These are phyloP conservation scores for Scytalidium lignicola DNA, from an alignment of 2,329 filamentous ascomycete genomes.

Conservation along the genomic window DNA sequence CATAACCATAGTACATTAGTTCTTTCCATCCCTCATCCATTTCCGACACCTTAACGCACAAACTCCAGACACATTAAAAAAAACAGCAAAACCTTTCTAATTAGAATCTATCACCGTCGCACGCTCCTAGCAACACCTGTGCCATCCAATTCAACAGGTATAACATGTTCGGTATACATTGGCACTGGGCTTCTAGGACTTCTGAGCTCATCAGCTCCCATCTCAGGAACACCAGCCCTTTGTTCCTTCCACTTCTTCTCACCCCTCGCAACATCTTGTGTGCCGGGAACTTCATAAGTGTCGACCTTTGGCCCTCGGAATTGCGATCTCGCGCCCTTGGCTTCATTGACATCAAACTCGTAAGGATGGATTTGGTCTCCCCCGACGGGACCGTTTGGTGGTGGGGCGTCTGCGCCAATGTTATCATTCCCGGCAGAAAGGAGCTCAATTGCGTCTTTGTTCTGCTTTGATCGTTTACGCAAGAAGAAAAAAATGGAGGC, in stretches of 20 bases:
- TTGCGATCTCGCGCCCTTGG: background rate
- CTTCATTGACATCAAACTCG: conserved; percentile 10
- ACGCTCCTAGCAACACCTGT: background rate
- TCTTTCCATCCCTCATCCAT: no score
- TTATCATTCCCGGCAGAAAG: conserved; percentile 3
- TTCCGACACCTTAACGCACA: no score
- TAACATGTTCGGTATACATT: background rate
- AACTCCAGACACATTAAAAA: no score
- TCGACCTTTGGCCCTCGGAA: conserved; percentile 10
- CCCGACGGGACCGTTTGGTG: conserved; percentile 14
- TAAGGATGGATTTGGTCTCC: conserved; percentile 13
- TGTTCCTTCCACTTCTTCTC: background rate
- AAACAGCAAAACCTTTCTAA: background rate
- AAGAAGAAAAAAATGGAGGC: conserved; percentile 8
- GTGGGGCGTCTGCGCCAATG: conserved; percentile 2
- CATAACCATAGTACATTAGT: background rate
- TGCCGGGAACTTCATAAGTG: conserved; percentile 12
- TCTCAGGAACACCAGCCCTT: background rate
- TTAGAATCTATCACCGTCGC: background rate
- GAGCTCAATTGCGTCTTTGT: conserved; percentile 7
- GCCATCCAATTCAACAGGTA: background rate
- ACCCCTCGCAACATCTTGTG: background rate
- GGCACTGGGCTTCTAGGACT: background rate
- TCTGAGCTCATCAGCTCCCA: background rate
- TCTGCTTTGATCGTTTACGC: conserved; percentile 6